Evolutionary conservation across 164 flowering plant genomes (phyloP), one percentile per base, ranked within the genome.

Genomic region (Tetrastigma voinierianum): DNA sequence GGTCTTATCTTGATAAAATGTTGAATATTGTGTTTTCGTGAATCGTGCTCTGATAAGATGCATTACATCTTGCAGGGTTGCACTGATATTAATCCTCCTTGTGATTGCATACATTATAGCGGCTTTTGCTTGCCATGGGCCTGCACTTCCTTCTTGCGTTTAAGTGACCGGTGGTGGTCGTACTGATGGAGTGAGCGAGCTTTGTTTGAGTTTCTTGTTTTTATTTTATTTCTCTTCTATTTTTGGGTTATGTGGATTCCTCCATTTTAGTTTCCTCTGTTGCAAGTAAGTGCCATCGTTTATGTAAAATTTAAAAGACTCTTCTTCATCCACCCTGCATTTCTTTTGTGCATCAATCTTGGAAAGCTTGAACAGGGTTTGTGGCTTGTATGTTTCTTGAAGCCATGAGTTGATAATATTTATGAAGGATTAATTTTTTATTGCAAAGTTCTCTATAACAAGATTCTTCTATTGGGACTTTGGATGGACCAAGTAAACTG

Each of bases 81-180:
- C 74, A 1, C 68, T 82, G 53, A 74, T 86, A 51, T 1, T 86
- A 55, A 70, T 82, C 48, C 75, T 86, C 62, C 70, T 82, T 19
- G 78, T 82, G 51, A 67, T 82, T 46, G 52, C 71, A 17, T 86
- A 86, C 55, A 70, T 82, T 32, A 72, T 83, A 13, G 51, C 78
- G 68, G 86, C 84, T 20, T 80, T 83, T 32, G 84, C 72, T 48
- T 86, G 90, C 72, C 83, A 82, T 61, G 90, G 90, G 16, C 71
- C 76, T 65, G 43, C 77, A 1, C 79, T 86, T 25, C 90, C 87
- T 40, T 62, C 82, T 47, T 86, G 90, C 70, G 8, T 82, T 82
- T 14, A 21, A 80, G 68, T 78, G 72, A 80, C n/a, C n/a, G n/a
- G n/a, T 59, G 59, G 46, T n/a, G 17, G 23, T 3, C 44, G 4